A percentile compares a stretch with the other conserved stretches of the same genome.
Evolutionary conservation across 148 eudicot genomes (phyloP).

Genomic region (Spergularia marina): DNA sequence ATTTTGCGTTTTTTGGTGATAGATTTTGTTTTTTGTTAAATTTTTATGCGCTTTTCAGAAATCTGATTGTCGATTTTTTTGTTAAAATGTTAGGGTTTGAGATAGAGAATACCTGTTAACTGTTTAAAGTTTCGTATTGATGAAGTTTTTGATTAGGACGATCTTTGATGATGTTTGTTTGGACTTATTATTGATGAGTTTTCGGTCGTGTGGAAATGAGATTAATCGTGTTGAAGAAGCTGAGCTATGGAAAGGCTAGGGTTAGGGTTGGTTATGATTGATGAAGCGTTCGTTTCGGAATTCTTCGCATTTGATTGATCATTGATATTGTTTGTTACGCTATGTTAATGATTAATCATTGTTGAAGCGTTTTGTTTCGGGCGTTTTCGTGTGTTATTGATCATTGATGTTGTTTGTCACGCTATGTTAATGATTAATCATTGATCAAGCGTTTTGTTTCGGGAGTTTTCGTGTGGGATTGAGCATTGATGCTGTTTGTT

Average conservation of each 20-base stretch:
- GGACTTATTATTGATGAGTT: background rate
- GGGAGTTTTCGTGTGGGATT: too few relatives aligned
- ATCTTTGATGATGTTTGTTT: too few relatives aligned
- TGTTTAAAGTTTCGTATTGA: background rate
- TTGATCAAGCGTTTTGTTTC: too few relatives aligned
- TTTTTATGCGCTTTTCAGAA: background rate
- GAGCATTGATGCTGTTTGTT: background rate
- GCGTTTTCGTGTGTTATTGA: background rate
- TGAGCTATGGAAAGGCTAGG: background rate
- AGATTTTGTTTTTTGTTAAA: background rate
- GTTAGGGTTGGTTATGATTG: background rate
- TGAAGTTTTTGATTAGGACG: background rate
- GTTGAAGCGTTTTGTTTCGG: too few relatives aligned
- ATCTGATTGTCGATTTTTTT: background rate
- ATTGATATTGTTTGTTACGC: background rate
- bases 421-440: background rate
- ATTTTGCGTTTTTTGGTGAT: background rate
- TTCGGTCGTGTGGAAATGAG: background rate
- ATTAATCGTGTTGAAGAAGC: background rate
- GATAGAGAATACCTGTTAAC: too few relatives aligned
- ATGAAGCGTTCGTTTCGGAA: background rate
- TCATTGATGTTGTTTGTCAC: background rate
- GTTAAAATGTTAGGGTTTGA: background rate
- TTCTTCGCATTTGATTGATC: background rate
- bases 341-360: background rate